Conservation (phyloP, 768 basidiomycete species). For the Kondoa malvinella region DNA sequence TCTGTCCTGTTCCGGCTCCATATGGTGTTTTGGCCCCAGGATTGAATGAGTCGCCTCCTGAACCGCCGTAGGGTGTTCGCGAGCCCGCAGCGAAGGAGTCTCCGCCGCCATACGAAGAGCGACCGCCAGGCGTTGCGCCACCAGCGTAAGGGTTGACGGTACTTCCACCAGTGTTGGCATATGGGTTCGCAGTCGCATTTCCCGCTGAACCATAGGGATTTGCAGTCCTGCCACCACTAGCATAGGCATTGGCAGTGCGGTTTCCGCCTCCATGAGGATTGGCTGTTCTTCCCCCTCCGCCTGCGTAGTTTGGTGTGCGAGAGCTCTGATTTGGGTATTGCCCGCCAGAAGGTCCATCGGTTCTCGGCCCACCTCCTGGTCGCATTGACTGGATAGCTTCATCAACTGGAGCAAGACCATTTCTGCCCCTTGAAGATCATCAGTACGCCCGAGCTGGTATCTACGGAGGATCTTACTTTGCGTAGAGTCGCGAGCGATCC, state of each 20-base stretch:
- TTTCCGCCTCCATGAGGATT: neutral
- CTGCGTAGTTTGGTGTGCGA: too few relatives aligned
- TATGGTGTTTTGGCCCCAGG: conserved; percentile 21
- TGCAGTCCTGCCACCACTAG: conserved; percentile 26
- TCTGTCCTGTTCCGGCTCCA: conserved; percentile 2
- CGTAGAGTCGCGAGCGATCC: conserved; percentile 11
- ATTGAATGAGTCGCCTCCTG: conserved; percentile 44
- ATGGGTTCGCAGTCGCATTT: conserved; percentile 33
- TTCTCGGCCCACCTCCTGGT: too few relatives aligned
- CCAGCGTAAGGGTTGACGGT: conserved; percentile 41
- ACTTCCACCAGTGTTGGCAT: conserved; percentile 33
- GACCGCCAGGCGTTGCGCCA: conserved; percentile 16
- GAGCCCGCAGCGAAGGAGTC: conserved; percentile 43
- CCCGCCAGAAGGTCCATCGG: too few relatives aligned
- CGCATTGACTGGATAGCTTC: neutral
- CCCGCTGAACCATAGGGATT: conserved; percentile 21
- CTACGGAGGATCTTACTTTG: conserved; percentile 8
- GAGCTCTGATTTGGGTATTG: too few relatives aligned
- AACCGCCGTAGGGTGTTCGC: conserved; percentile 33
- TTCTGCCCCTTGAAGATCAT: neutral
- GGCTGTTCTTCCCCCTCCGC: neutral
- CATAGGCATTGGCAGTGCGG: conserved; percentile 17
- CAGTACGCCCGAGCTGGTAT: neutral
- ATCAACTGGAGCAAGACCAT: neutral
- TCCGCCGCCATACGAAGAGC: conserved; percentile 29